phyloP scores from a whole-genome alignment of 371 early-diverging fungal genomes.

The Smittium mucronatum region DNA sequence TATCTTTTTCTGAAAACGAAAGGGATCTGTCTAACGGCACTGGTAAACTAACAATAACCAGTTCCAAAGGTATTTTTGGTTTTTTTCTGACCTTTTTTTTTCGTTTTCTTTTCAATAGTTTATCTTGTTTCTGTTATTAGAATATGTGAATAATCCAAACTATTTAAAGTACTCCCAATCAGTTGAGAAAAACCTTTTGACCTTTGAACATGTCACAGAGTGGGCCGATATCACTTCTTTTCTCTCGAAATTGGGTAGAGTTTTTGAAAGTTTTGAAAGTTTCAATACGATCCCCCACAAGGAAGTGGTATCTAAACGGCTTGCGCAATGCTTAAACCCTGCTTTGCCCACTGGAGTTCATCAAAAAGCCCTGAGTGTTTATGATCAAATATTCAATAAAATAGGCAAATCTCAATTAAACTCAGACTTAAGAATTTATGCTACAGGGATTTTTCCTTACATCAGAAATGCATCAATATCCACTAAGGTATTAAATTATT shows the following conservation, averaged over 20 bases:
- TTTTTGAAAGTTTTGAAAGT: slow-evolving; percentile 66
- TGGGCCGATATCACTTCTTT: slow-evolving; percentile 95
- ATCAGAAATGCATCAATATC: slow-evolving; percentile 71
- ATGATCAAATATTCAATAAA: slow-evolving; percentile 70
- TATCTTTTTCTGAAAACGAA: too few relatives aligned
- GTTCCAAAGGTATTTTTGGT: too few relatives aligned
- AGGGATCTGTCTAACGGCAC: too few relatives aligned
- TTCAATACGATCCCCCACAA: slow-evolving; percentile 71
- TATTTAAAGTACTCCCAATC: slow-evolving; percentile 65
- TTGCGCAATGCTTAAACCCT: slow-evolving; percentile 97
- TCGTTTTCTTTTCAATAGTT: too few relatives aligned
- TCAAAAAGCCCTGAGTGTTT: slow-evolving; percentile 88
- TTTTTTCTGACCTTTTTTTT: too few relatives aligned
- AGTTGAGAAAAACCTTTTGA: slow-evolving; percentile 71
- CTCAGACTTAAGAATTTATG: slow-evolving; percentile 72
- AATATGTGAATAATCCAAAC: slow-evolving; percentile 37
- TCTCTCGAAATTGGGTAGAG: slow-evolving; percentile 67
- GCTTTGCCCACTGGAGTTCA: slow-evolving; percentile 98
- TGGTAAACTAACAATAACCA: too few relatives aligned
- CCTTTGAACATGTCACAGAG: slow-evolving; percentile 84
- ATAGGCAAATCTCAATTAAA: slow-evolving; percentile 65
- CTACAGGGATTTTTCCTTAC: slow-evolving; percentile 84
- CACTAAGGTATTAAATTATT: slow-evolving; percentile 39
- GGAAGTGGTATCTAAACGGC: slow-evolving; percentile 78
- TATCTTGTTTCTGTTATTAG: too few relatives aligned